Evolutionary conservation across 2,329 filamentous ascomycete species (phyloP), one percentile per base, ranked within the genome.

Genomic region (Blumeria graminis): DNA sequence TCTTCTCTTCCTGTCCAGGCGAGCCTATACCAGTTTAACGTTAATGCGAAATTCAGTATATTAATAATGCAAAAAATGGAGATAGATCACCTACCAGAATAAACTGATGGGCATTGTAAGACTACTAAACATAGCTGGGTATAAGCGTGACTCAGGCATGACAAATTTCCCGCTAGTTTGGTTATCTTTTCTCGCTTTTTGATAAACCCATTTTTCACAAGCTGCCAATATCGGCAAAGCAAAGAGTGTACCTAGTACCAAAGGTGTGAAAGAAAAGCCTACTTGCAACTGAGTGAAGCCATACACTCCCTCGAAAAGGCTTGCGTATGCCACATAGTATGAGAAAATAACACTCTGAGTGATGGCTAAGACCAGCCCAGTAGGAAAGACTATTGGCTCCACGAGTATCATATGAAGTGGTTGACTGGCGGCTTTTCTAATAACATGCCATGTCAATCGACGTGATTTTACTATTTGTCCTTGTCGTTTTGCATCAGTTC

Each of bases 341-440:
- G 58, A 56, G 34, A 60, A 58, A 35, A 60, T 18, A 6, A 60
- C 43, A 33, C 53, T 55, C 50, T 60, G 58, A 13, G 57, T 56
- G 11, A 57, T 38, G 1, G 58, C 34, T 11, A 60, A 32, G 14
- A 60, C 56, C 5, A 60, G 22, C 6, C 50, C 55, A 14, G 52
- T 57, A 1, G 58, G 58, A 33, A 60, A 55, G n/a, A 60, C 36
- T 33, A 60, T 45, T 6, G 58, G 58, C 32, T 60, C 58, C 14
- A 60, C 46, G 3, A 59, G 9, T 14, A 58, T 41, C 58, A 60
- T 60, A 28, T 60, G 57, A 5, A 60, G 18, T 13, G 58, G 58
- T 46, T 57, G 35, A n/a, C 58, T 55, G 11, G 58, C 36, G 4
- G 56, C 33, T 1, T 38, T 16, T 6, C 56, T 14, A n/a, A 57